Evolutionary conservation across 352 stramenopile genomes (phyloP), one percentile per base, ranked within the genome.

Genomic region (Globisporangium sylvaticum): DNA sequence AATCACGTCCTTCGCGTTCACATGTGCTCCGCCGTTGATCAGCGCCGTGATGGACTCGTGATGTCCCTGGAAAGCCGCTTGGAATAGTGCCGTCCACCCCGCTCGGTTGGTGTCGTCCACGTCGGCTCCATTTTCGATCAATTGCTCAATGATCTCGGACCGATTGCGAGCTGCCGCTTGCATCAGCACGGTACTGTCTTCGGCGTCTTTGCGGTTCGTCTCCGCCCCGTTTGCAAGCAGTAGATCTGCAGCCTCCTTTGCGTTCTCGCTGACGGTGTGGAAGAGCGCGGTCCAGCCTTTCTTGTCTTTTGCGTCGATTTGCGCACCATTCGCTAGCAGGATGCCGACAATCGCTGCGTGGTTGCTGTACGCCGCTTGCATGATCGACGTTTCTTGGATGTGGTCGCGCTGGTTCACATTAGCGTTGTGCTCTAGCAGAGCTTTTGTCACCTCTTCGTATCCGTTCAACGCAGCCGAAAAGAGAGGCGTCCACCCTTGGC

Each of bases 301-400:
- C 22, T 52, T 44, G 55, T 68, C 57, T 18, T 34, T 29, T 15
- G 54, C 42, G 52, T 68, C 64, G 22, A 68, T 53, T 12, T 46
- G n/a, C 2, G 64, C 64, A 4, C 64, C 55, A 22, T 58, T 39
- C 27, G 27, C 31, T 3, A 68, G 44, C 37, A 68, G 18, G 12
- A 63, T 8, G 1, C 20, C 39, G 55, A 63, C 64, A 8, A 54
- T 14, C 5, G 12, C 18, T 24, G 22, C n/a, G 46, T 68, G 64
- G 25, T 67, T 61, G 34, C 34, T 46, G 53, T 67, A 67, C 14
- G 62, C 53, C 20, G 62, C 62, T 12, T 67, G 62, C 62, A 67
- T 67, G 52, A 67, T 61, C n/a, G 64, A 39, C n/a, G 64, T 68
- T 44, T 68, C 64, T 34, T 32, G 29, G 42, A 61, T 58, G 42